Conservation (phyloP, 768 basidiomycete genomes). For the Panus rudis region DNA sequence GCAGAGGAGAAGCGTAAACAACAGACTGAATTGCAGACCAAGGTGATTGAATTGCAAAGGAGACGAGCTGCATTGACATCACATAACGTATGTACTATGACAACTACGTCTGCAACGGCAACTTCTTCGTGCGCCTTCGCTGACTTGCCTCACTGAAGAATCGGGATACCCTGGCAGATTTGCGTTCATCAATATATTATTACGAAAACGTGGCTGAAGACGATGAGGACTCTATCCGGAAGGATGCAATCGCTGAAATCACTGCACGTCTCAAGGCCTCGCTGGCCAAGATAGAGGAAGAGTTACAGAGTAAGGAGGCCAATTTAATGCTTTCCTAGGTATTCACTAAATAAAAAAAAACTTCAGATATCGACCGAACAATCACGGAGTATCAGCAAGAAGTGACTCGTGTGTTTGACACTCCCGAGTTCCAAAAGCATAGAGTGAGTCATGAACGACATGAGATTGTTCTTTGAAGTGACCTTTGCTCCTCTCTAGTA, state of each 20-base stretch:
- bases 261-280: slow-evolving; percentile 45
- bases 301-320: slow-evolving; percentile 42
- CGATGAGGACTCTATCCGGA: slow-evolving; percentile 35
- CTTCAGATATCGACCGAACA: slow-evolving; percentile 45
- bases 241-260: slow-evolving; percentile 35
- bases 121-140: no score
- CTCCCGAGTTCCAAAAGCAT: slow-evolving; percentile 56
- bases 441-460: slow-evolving; percentile 34
- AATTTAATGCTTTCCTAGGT: neutral
- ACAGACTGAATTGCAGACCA: slow-evolving; percentile 34
- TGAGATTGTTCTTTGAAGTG: neutral
- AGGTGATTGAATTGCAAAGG: slow-evolving; percentile 40
- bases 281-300: slow-evolving; percentile 43
- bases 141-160: slow-evolving; percentile 33
- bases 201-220: slow-evolving; percentile 59
- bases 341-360: neutral
- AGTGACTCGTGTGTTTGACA: slow-evolving; percentile 44
- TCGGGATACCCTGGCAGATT: slow-evolving; percentile 53
- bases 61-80: slow-evolving; percentile 42
- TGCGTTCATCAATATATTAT: slow-evolving; percentile 60
- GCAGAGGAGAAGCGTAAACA: slow-evolving; percentile 29
- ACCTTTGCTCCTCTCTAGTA: slow-evolving; percentile 40
- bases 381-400: slow-evolving; percentile 39
- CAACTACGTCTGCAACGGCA: no score
- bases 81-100: slow-evolving; percentile 43